Base-by-base conservation (phyloP, 495 filamentous ascomycete genomes). In the Penicillium soppii region DNA sequence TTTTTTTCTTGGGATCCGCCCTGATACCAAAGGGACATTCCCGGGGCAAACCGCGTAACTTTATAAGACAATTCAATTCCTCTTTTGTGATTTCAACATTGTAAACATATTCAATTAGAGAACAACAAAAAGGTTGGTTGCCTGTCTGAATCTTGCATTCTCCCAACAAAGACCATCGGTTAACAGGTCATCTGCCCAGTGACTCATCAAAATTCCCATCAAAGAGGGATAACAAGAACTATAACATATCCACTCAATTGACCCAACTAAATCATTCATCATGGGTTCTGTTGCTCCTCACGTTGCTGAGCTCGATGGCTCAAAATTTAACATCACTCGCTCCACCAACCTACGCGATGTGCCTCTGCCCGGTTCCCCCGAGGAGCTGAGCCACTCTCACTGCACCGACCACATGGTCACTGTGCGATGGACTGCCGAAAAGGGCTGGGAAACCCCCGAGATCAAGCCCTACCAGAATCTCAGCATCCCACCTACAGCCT, bases 321-420 rank as follows among this genome's bases (percentile, higher is more conserved):
- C 89, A 37, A 83, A 81, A 51, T 77, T 92, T 65, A 84, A 71
- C 48, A 79, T 86, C 69, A 87, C 80, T 53, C 76, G 79, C 52
- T 88, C 87, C 45, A 81, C 78, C 46, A 74, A 75, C 17, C 83
- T 86, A 0, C 85, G 85, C 52, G 57, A 82, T 37, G 86, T 95
- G 33, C 91, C 90, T 43, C 64, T 76, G 26, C 79, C 79, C 29
- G 80, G 75, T 36, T 80, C 77, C 8, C 68, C 73, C 0, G 76
- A 80, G 58, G 69, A 76, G 46, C 43, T 68, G 59, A 68, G 71
- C 54, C 68, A 73, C 48, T 74, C 82, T 43, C 71, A 87, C 65
- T 90, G 85, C 75, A 92, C 90, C 40, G 91, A 96, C 65, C 90
- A 96, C 77, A 95, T 95, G 92, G 80, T 95, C 50, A 89, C 85